phyloP scores from a whole-genome alignment of 1,284 basidiomycete genomes.

The Inonotus hispidus region DNA sequence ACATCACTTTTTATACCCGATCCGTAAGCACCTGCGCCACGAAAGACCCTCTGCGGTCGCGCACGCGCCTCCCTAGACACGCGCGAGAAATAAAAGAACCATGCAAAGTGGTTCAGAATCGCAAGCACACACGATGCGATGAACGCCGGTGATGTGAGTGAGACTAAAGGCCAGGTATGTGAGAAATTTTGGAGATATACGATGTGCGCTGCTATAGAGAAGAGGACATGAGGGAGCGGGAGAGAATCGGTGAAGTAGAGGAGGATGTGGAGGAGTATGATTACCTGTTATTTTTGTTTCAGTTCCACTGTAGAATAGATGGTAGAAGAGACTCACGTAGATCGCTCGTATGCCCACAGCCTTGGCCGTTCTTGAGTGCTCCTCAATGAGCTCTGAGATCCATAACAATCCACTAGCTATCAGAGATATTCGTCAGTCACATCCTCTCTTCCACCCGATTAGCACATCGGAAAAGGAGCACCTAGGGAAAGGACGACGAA shows the following conservation, averaged over 20 bases:
- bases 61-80: conserved; percentile 46
- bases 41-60: not conserved
- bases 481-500: conserved; percentile 18
- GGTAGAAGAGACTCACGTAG: conserved; percentile 57
- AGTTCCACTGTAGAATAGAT: conserved; percentile 2
- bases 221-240: conserved; percentile 65
- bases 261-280: conserved; percentile 73
- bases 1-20: conserved; percentile 13
- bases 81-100: conserved; percentile 90
- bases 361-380: conserved; percentile 81
- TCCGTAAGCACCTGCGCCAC: not conserved
- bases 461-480: not conserved
- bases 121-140: conserved; percentile 79
- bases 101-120: conserved; percentile 84
- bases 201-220: conserved; percentile 79
- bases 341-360: conserved; percentile 73
- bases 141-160: conserved; percentile 78
- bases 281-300: conserved; percentile 42
- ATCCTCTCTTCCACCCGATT: not conserved
- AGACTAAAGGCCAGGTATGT: conserved; percentile 83
- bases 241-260: conserved; percentile 78
- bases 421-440: not conserved
- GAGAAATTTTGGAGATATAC: conserved; percentile 93
- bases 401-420: conserved; percentile 88
- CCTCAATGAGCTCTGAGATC: conserved; percentile 92